Evolutionary conservation across 371 early-diverging fungal species (phyloP).

Genomic region (Parasitella parasitica): DNA sequence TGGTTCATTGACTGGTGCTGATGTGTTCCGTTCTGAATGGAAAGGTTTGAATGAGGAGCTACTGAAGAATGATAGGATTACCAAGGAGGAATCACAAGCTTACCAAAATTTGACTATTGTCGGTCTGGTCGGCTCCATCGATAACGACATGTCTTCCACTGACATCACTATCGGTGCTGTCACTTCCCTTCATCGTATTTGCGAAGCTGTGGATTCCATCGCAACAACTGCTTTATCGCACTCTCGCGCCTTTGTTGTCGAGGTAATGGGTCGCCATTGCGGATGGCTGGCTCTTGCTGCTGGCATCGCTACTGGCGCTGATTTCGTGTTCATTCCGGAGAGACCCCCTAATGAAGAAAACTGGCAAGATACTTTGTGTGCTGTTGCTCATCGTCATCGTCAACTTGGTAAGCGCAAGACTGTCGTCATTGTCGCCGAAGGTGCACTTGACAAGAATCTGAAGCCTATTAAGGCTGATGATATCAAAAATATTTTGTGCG

Average conservation of each 20-base stretch:
- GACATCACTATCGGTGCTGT: slow-evolving; percentile 98
- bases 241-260: slow-evolving; percentile 97
- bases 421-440: slow-evolving; percentile 97
- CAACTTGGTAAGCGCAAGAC: slow-evolving; percentile 88
- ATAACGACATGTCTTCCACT: slow-evolving; percentile 97
- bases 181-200: slow-evolving; percentile 96
- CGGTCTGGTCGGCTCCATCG: slow-evolving; percentile 95
- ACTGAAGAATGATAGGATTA: slow-evolving; percentile 55
- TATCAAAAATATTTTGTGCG: slow-evolving; percentile 80
- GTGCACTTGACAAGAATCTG: slow-evolving; percentile 91
- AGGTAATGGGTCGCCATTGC: slow-evolving; percentile 99
- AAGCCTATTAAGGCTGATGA: slow-evolving; percentile 88
- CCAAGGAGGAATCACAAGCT: slow-evolving; percentile 54
- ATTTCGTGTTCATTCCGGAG: slow-evolving; percentile 98
- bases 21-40: slow-evolving; percentile 94
- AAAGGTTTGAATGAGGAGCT: slow-evolving; percentile 77
- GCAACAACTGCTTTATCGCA: slow-evolving; percentile 96
- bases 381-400: slow-evolving; percentile 71
- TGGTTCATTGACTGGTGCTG: slow-evolving; percentile 97
- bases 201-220: slow-evolving; percentile 96
- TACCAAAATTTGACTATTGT: slow-evolving; percentile 85
- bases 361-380: slow-evolving; percentile 88
- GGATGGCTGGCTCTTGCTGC: slow-evolving; percentile 99
- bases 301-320: slow-evolving; percentile 82
- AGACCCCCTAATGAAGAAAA: slow-evolving; percentile 81